These are phyloP conservation scores for Sphaceloma murrayae DNA, from an alignment of 2,329 filamentous ascomycete species.

Conservation along the genomic window DNA sequence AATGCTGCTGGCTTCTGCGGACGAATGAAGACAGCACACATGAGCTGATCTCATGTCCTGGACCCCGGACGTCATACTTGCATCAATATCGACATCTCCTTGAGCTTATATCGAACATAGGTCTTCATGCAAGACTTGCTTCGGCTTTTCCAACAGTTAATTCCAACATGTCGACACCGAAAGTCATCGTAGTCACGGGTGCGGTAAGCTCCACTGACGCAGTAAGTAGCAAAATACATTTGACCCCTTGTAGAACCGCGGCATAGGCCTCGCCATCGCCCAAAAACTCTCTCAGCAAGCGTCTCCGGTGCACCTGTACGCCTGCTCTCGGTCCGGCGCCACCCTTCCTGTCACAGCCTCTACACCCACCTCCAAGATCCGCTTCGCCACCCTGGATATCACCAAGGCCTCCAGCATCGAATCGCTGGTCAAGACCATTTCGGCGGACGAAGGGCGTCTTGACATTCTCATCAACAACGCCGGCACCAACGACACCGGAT, in stretches of 20 bases:
- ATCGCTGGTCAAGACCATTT: slow-evolving; percentile 20
- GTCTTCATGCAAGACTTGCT: no score
- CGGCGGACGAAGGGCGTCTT: not conserved
- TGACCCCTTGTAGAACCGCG: slow-evolving; percentile 26
- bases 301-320: slow-evolving; percentile 26
- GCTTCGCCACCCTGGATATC: slow-evolving; percentile 29
- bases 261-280: slow-evolving; percentile 31
- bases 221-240: not conserved
- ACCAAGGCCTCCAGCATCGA: slow-evolving; percentile 23
- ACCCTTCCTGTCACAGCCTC: slow-evolving; percentile 23
- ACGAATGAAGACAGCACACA: no score
- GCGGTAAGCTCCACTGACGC: slow-evolving; percentile 22
- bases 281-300: slow-evolving; percentile 25
- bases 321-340: slow-evolving; percentile 27
- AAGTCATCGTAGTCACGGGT: slow-evolving; percentile 29
- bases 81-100: no score
- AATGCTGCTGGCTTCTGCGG: no score
- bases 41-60: no score
- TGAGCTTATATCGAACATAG: no score
- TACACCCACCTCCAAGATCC: slow-evolving; percentile 19
- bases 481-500: slow-evolving; percentile 27
- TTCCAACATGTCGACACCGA: slow-evolving; percentile 27
- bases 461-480: not conserved
- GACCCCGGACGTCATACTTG: no score
- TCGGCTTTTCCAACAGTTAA: no score